phyloP scores from a whole-genome alignment of 179 eudicot genomes.

The Amaranthus tricolor region DNA sequence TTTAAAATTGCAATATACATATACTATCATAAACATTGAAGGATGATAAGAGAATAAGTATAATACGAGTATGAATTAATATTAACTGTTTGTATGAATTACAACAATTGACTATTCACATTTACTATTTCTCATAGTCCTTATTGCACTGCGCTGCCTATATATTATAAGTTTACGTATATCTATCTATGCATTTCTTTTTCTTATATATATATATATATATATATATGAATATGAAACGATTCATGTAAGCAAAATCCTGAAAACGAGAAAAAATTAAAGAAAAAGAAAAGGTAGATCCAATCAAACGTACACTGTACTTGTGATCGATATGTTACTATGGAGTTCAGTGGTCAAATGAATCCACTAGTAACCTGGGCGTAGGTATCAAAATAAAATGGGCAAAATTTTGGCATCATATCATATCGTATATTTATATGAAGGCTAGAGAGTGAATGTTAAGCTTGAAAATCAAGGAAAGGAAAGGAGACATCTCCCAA shows the following conservation, averaged over 20 bases:
- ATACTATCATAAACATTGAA: no score
- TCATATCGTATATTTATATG: background rate
- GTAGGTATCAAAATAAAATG: background rate
- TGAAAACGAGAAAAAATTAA: background rate
- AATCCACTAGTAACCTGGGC: no score
- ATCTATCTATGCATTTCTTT: background rate
- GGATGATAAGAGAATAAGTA: no score
- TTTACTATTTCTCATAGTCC: background rate
- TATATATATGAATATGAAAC: background rate
- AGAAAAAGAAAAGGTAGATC: no score
- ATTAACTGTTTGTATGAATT: no score
- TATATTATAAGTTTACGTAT: background rate
- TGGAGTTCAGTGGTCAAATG: no score
- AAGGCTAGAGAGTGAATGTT: background rate
- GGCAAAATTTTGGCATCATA: conserved; percentile 6
- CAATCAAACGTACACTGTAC: no score
- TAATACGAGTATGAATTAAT: no score
- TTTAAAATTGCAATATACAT: no score
- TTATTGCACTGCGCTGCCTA: background rate
- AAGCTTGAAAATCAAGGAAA: conserved; percentile 34
- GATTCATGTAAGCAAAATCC: conserved; percentile 12
- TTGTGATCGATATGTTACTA: no score
- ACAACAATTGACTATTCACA: conserved; percentile 11
- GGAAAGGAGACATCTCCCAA: conserved; percentile 33
- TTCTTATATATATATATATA: no score